Evolutionary conservation across 176 grass and related monocot species (phyloP).

Genomic region (Typha latifolia): DNA sequence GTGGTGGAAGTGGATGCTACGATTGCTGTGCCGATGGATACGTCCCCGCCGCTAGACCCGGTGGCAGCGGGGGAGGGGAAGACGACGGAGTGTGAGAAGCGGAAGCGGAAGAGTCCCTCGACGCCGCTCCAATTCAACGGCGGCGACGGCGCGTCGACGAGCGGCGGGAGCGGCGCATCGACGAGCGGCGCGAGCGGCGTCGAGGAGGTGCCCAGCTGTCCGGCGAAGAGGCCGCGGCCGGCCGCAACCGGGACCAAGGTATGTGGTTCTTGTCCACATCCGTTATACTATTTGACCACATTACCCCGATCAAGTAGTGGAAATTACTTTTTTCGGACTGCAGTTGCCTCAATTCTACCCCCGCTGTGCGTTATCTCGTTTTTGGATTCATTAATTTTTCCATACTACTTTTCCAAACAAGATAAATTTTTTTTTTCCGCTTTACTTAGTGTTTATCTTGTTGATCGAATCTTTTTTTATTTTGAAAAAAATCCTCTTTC

Average conservation of each 20-base stretch:
- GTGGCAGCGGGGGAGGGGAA: background rate
- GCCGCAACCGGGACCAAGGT: background rate
- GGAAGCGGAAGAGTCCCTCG: slow-evolving; percentile 34
- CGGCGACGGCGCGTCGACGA: slow-evolving; percentile 2
- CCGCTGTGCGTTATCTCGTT: background rate
- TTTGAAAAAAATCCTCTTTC: too few species aligned
- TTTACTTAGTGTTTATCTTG: background rate
- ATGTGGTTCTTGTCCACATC: slow-evolving; percentile 6
- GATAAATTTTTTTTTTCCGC: background rate
- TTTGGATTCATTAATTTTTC: background rate
- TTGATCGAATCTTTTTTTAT: background rate
- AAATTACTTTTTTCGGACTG: background rate
- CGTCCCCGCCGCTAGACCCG: slow-evolving; percentile 15
- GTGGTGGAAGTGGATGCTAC: too few species aligned
- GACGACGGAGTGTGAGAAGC: background rate
- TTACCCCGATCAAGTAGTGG: slow-evolving; percentile 10
- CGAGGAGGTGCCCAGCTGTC: background rate
- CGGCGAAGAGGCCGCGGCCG: background rate
- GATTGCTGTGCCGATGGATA: slow-evolving; percentile 9
- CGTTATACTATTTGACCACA: slow-evolving; percentile 19
- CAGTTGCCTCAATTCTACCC: background rate
- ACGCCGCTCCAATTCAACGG: slow-evolving; percentile 52
- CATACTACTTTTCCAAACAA: background rate
- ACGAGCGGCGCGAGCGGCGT: background rate
- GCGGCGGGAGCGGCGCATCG: background rate